A percentile compares a stretch with the other conserved stretches of the same genome.
Evolutionary conservation across 345 rosid genomes (phyloP).

Genomic region (Ceriops tagal): DNA sequence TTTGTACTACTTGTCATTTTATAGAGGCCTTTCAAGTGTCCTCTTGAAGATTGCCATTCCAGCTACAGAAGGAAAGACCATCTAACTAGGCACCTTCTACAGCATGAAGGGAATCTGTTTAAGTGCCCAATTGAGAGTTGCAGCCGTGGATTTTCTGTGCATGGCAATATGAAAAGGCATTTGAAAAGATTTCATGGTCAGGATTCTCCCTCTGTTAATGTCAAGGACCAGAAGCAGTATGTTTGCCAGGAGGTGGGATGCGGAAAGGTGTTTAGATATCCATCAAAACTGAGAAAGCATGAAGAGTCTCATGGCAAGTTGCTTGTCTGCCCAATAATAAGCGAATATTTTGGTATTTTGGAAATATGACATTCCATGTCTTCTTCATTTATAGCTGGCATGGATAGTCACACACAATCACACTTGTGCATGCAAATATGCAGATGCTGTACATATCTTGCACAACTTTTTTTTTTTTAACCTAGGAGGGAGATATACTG

Average conservation of each 20-base stretch:
- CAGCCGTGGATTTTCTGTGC: conserved; percentile 37
- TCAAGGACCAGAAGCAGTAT: conserved; percentile 31
- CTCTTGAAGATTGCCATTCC: conserved; percentile 56
- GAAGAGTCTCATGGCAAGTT: conserved; percentile 67
- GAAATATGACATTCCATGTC: neutral
- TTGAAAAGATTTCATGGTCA: conserved; percentile 45
- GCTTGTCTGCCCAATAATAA: neutral
- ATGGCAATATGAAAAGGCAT: conserved; percentile 64
- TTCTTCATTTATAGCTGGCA: neutral
- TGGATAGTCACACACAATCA: neutral
- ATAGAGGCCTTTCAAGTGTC: conserved; percentile 74
- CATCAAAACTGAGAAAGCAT: conserved; percentile 63
- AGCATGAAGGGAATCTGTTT: conserved; percentile 74
- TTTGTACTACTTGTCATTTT: conserved; percentile 3
- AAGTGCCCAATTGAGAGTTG: conserved; percentile 61
- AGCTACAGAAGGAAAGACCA: conserved; percentile 92
- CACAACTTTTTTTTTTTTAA: too few relatives aligned
- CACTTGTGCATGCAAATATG: too few relatives aligned
- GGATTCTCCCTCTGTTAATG: conserved; percentile 16
- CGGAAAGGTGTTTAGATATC: conserved; percentile 64
- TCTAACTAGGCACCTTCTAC: conserved; percentile 68
- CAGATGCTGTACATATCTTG: too few relatives aligned
- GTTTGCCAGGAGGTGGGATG: conserved; percentile 73
- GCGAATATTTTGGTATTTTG: neutral
- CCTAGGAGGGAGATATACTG: neutral